Conservation (phyloP, 768 basidiomycete genomes). For the Lactarius trivialis region DNA sequence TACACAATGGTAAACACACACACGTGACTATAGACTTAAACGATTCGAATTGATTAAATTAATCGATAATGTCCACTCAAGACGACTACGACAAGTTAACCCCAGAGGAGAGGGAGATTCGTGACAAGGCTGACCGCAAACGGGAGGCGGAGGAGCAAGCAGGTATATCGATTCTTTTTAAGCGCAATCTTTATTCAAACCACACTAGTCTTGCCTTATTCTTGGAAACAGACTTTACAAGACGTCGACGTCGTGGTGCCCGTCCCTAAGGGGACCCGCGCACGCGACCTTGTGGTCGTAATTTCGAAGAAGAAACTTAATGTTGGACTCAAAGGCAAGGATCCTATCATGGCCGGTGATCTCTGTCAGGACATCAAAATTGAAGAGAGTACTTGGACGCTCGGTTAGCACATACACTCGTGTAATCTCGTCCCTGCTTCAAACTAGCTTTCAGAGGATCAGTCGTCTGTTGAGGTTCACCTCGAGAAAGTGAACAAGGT, state of each 20-base stretch:
- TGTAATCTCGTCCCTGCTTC: neutral
- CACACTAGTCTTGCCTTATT: conserved; percentile 73
- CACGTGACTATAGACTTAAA: conserved; percentile 11
- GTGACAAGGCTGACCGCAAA: conserved; percentile 61
- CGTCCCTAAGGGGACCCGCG: conserved; percentile 83
- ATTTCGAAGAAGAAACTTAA: conserved; percentile 80
- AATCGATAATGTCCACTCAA: conserved; percentile 16
- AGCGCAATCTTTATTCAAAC: conserved; percentile 20
- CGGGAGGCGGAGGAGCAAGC: conserved; percentile 79
- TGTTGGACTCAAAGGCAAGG: conserved; percentile 79
- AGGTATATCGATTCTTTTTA: conserved; percentile 44
- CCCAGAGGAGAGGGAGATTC: conserved; percentile 64
- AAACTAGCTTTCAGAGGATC: conserved; percentile 54
- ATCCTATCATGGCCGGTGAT: conserved; percentile 82
- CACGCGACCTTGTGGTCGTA: conserved; percentile 60
- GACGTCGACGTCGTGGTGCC: conserved; percentile 81
- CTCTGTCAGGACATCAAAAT: conserved; percentile 91
- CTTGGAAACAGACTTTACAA: conserved; percentile 84
- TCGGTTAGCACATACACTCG: conserved; percentile 50
- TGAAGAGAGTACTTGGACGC: conserved; percentile 95
- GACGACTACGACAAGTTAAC: conserved; percentile 72
- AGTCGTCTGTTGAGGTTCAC: conserved; percentile 62
- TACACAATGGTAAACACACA: conserved; percentile 33
- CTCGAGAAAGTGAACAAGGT: conserved; percentile 83
- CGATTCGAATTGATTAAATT: neutral